Base-by-base conservation (phyloP, 306 rosid genomes). In the Rosa lucieae region DNA sequence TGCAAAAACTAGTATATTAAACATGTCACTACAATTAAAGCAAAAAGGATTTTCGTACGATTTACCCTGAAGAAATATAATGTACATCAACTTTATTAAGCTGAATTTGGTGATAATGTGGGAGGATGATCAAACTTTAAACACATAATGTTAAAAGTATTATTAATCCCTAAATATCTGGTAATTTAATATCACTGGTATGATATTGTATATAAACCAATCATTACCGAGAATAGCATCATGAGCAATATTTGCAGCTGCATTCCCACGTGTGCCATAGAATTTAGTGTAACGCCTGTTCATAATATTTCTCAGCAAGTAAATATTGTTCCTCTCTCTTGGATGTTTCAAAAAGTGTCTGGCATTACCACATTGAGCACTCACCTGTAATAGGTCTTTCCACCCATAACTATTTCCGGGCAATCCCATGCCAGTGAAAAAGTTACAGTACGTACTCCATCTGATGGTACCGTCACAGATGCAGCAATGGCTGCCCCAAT, bases 401-500 rank as follows among this genome's bases (percentile, higher is more conserved):
- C 94, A 69, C 86, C 75, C 10, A 67, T 58, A 83, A 94, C 89
- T 70, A 86, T 87, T 88, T 92, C 97, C 68, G 99, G 99, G 83
- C 93, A 89, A 84, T 89, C 97, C 99, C 99, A 94, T 73, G 97
- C 92, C 89, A 94, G 77, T 47, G 99, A 92, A 85, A 94, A 94
- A 79, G 97, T 94, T 78, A 89, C 95, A 18, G 77, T 83, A 15
- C 97, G 91, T 35, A 87, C 87, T 52, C 86, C 87, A 76, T 72
- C 73, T 13, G 97, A 51, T 75, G 97, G 97, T 84, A 94, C 59
- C 52, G 87, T 86, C 85, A 92, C 72, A 70, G 99, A 89, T 37
- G 99, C 97, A 75, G 99, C 90, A 84, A 94, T 80, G 76, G 99
- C 99, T 76, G 99, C 99, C 79, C 97, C 99, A 65, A 92, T 89